Base-by-base conservation (phyloP, 768 basidiomycete species). In the Lyophyllum shimeji region DNA sequence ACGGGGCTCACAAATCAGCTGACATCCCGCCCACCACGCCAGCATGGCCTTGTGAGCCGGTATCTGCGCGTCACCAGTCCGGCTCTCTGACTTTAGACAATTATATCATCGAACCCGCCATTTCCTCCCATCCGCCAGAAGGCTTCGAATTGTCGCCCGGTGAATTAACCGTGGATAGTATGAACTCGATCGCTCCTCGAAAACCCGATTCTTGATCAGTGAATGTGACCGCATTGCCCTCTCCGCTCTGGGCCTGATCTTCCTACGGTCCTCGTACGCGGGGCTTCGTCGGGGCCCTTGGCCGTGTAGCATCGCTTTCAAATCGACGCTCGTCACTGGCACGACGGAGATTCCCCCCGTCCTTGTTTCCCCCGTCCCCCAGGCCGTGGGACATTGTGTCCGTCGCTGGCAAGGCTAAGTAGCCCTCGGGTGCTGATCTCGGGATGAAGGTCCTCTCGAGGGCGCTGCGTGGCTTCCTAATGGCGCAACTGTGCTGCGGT, bases 221-320 rank as follows among this genome's bases (percentile, higher is more conserved):
- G 33, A 29, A 7, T 49, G 34, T 48, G 31, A 51, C 46, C 62
- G 4, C 46, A 46, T 45, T 52, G 44, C 57, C 42, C 44, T 24
- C 43, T 24, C 42, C 40, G 34, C 43, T 59, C 57, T 49, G 43
- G 56, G 60, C 13, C n/a, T 31, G 13, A 61, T 50, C 47, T 63
- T 61, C 62, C 62, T 63, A 60, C 61, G 54, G 31, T 63, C 18
- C 17, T 25, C 50, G 12, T 43, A 31, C 21, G 47, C 58, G 58
- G 44, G 23, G 29, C 29, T 50, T 51, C 48, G 52, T 31, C 56
- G 52, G 46, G 31, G 47, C 23, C 50, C 55, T 57, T 56, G 46
- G 50, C 55, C 50, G 31, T 37, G 43, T 42, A 50, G 42, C 31
- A 24, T 39, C 27, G 20, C 20, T 46, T 52, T 46, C 27, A 51